phyloP scores from a whole-genome alignment of 2,329 filamentous ascomycete genomes.

The Rutstroemia sp. region DNA sequence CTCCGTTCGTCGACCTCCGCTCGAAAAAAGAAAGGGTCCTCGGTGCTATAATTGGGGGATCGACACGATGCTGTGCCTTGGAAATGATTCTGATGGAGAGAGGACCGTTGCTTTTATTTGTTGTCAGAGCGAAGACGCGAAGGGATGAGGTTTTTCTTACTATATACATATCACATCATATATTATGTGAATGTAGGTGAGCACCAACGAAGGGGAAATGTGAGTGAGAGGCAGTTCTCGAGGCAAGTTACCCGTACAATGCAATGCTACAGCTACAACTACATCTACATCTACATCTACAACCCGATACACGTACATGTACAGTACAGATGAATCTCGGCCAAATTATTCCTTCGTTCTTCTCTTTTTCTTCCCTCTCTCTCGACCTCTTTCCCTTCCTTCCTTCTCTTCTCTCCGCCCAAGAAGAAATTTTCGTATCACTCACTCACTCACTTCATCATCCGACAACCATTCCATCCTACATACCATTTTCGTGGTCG shows the following conservation, averaged over 20 bases:
- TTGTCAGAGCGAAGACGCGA: too few relatives aligned
- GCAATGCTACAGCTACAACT: too few relatives aligned
- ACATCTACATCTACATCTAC: neutral
- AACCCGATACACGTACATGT: neutral
- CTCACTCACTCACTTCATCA: neutral
- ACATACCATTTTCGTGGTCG: too few relatives aligned
- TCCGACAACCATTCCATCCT: neutral
- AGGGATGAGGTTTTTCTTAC: too few relatives aligned
- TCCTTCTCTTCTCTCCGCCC: neutral
- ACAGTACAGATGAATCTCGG: neutral
- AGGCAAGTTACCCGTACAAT: too few relatives aligned
- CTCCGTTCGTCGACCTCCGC: too few relatives aligned
- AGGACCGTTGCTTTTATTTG: neutral
- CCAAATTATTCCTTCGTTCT: neutral
- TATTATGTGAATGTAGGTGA: too few relatives aligned
- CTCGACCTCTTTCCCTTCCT: neutral
- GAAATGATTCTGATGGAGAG: neutral
- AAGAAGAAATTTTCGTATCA: neutral
- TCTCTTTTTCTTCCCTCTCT: neutral
- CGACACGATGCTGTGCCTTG: neutral
- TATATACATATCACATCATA: too few relatives aligned
- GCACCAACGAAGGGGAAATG: too few relatives aligned
- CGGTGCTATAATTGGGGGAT: too few relatives aligned
- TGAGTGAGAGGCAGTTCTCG: too few relatives aligned
- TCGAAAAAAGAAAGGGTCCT: too few relatives aligned